Evolutionary conservation across 2,329 filamentous ascomycete species (phyloP), one percentile per base, ranked within the genome.

Genomic region (Diaporthe eres): DNA sequence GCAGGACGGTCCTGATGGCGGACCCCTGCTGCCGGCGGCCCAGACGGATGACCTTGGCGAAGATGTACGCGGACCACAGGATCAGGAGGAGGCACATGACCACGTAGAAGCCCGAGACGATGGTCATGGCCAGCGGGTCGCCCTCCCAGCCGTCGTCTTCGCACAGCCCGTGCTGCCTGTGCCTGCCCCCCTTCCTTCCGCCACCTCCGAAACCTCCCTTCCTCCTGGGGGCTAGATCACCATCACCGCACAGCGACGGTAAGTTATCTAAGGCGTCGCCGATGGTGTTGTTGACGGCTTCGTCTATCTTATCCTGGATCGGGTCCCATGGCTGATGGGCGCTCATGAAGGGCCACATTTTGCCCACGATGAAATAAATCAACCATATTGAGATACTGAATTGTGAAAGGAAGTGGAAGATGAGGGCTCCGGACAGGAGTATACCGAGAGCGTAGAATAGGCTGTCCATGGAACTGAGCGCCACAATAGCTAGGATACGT

Each of bases 381-480:
- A 68, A 8, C 47, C 65, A 68, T 68, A 68, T 53, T 53, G 65
- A 12, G 47, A 39, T 39, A 9, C 65, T 22, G 8, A 68, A 68
- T 13, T 68, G 65, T 17, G 65, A 39, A 3, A n/a, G 12, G 9
- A 53, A 68, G n/a, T 68, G 65, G 47, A 51, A n/a, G 4, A 53
- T 12, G n/a, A 53, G n/a, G 28, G n/a, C 34, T 2, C 47, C 65
- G 1, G 47, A 68, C 4, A 68, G 1, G 47, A 53, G 31, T 17
- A 68, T 25, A 19, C 65, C 65, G 13, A 68, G 49, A 10, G 65
- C 65, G 34, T 39, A 68, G 31, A 68, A 68, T 22, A 68, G 13
- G 31, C 31, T 68, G 6, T 53, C 34, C 65, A 68, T 68, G 22
- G 31, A 13, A 19, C 4, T 7, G 12, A 13, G 12, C 25, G 31